Base-by-base conservation (phyloP, 2,329 filamentous ascomycete genomes). In the Simplicillium sp. region DNA sequence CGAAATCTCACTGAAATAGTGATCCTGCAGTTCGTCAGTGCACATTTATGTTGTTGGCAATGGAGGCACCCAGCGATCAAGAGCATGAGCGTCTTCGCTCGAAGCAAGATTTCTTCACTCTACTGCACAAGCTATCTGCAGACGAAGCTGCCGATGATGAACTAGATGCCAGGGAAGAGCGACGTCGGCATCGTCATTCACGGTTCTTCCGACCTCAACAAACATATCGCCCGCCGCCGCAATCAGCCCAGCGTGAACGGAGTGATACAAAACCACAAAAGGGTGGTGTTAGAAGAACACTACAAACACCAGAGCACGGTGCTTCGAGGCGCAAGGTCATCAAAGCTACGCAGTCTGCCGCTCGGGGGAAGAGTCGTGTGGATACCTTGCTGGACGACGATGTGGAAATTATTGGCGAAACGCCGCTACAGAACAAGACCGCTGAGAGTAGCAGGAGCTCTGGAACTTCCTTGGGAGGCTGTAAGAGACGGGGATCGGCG, bases 101-200 rank as follows among this genome's bases (percentile, higher is more conserved):
- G 20, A 25, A 25, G 20, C 20, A 25, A n/a, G 53, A 54, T n/a
- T 52, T 74, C 1, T 54, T 61, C 12, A 50, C 54, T 39, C 47
- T 28, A 48, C 59, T 42, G 48, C 50, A 61, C 9, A 60, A 63
- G 7, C 49, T 56, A 14, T 41, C 51, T 12, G 50, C 57, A 3
- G 50, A 54, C 8, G 39, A 25, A 12, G 41, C 42, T 20, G 52
- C 54, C 28, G 52, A 54, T 29, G 58, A 59, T 16, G 54, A 53
- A 20, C 50, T 60, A 14, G 49, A 56, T 34, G 36, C 42, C 3
- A 36, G 34, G 7, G 60, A 69, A 31, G 50, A 61, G 45, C 46
- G 56, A 7, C 53, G 58, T 33, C 58, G 68, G 14, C 38, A 49
- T 20, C 46, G 42, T 17, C 51, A 54, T 18, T 46, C 54, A 32